These are phyloP conservation scores for Colletotrichum melonis DNA, from an alignment of 2,329 filamentous ascomycete genomes.

Conservation along the genomic window DNA sequence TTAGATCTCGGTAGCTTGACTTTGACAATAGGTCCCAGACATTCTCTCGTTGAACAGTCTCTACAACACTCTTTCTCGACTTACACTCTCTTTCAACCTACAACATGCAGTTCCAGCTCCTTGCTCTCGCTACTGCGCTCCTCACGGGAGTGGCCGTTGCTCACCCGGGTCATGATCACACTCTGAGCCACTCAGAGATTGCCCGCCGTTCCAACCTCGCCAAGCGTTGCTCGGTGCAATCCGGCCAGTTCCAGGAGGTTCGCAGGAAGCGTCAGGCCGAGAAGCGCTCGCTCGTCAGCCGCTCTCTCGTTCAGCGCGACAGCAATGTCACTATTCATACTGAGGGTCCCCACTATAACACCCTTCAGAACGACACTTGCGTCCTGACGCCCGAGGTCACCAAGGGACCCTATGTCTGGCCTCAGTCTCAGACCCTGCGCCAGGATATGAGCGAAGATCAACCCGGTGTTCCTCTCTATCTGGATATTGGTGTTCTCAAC, in stretches of 20 bases:
- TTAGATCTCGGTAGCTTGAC: not conserved
- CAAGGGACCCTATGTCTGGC: slow-evolving; percentile 42
- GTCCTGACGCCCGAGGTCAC: slow-evolving; percentile 26
- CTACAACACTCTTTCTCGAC: not conserved
- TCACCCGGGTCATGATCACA: slow-evolving; percentile 59
- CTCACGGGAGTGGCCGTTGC: slow-evolving; percentile 39
- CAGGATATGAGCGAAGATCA: slow-evolving; percentile 56
- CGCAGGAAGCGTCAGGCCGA: slow-evolving; percentile 24
- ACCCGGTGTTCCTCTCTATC: slow-evolving; percentile 54
- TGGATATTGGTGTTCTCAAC: slow-evolving; percentile 40
- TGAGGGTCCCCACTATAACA: slow-evolving; percentile 26
- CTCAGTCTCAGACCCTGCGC: slow-evolving; percentile 55
- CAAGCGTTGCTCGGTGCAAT: slow-evolving; percentile 17
- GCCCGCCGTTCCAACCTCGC: slow-evolving; percentile 20
- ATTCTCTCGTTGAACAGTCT: not conserved
- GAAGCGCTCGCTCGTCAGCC: slow-evolving; percentile 27
- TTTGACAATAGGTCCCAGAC: not conserved
- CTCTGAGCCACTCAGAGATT: slow-evolving; percentile 26
- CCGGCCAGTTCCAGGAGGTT: slow-evolving; percentile 18
- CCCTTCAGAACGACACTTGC: slow-evolving; percentile 39
- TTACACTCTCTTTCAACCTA: not conserved
- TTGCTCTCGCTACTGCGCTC: slow-evolving; percentile 17
- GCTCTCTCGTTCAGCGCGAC: slow-evolving; percentile 4
- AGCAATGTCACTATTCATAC: slow-evolving; percentile 25
- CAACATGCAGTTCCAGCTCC: slow-evolving; percentile 14